Conservation (phyloP, 2,329 filamentous ascomycete species). For the Fusarium sp. region DNA sequence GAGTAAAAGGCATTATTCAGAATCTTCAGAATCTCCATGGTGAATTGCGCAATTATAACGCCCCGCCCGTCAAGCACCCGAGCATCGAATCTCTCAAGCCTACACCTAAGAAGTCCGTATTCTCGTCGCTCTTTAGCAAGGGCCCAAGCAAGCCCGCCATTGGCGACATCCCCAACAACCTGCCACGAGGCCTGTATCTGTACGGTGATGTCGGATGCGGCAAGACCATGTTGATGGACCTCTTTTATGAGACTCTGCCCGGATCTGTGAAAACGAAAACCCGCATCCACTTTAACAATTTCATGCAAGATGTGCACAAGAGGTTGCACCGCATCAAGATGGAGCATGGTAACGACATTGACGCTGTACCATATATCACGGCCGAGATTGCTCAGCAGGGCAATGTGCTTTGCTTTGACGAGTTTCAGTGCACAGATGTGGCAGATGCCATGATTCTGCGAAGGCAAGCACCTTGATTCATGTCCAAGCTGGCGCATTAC, state of each 20-base stretch:
- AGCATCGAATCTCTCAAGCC: constrained; percentile 73
- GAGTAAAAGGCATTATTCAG: constrained; percentile 76
- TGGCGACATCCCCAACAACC: constrained; percentile 68
- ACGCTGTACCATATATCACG: constrained; percentile 89
- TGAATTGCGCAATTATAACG: constrained; percentile 75
- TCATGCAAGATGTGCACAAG: constrained; percentile 98
- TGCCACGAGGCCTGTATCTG: constrained; percentile 91
- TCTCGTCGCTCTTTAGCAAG: constrained; percentile 68
- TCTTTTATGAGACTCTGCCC: constrained; percentile 94
- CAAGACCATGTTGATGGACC: constrained; percentile 99
- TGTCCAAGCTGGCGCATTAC: background rate
- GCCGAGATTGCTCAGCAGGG: constrained; percentile 89
- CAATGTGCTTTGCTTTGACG: constrained; percentile 94
- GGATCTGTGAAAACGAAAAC: constrained; percentile 80
- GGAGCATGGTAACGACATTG: constrained; percentile 85
- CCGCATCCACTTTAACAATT: constrained; percentile 98
- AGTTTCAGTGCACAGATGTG: constrained; percentile 98
- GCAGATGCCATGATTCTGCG: constrained; percentile 98
- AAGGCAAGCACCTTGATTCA: constrained; percentile 55
- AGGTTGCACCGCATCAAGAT: constrained; percentile 90
- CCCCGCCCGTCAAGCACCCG: constrained; percentile 78
- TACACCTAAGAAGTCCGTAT: constrained; percentile 57
- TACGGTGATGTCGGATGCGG: constrained; percentile 96
- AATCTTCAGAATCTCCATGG: constrained; percentile 89
- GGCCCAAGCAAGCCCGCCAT: constrained; percentile 52